Conservation (phyloP, 768 basidiomycete genomes). For the Termitomyces eurrhizus region DNA sequence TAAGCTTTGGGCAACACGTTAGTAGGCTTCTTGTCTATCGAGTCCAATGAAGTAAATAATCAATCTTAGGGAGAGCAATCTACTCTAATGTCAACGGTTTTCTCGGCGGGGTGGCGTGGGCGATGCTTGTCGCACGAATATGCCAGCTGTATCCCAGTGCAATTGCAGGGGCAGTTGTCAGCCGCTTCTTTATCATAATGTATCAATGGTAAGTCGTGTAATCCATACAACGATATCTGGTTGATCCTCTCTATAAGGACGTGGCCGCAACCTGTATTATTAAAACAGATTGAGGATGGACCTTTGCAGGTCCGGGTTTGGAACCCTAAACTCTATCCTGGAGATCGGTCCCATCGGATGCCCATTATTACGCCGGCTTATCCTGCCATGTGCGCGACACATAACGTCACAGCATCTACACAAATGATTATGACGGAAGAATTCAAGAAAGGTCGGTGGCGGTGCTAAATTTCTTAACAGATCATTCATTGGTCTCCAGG, state of each 20-base stretch:
- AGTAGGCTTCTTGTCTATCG: conserved; percentile 24
- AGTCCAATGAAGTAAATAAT: background rate
- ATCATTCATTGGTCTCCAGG: conserved; percentile 42
- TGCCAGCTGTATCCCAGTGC: conserved; percentile 98
- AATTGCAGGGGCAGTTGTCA: conserved; percentile 91
- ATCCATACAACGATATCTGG: background rate
- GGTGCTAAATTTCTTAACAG: background rate
- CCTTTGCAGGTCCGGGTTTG: conserved; percentile 92
- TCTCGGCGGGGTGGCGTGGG: conserved; percentile 97
- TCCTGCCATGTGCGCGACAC: conserved; percentile 98
- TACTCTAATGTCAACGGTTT: conserved; percentile 99
- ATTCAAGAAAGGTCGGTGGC: conserved; percentile 75
- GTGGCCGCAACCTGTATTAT: conserved; percentile 97
- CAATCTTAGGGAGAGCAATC: conserved; percentile 76
- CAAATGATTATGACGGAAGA: conserved; percentile 96
- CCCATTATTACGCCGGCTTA: conserved; percentile 99
- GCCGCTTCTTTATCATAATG: conserved; percentile 98
- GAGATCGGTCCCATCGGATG: conserved; percentile 94
- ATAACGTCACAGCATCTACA: conserved; percentile 94
- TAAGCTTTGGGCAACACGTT: conserved; percentile 96
- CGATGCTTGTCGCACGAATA: conserved; percentile 97
- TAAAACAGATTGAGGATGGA: conserved; percentile 96
- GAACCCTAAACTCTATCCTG: conserved; percentile 97
- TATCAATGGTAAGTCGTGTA: conserved; percentile 75
- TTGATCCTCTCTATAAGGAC: conserved; percentile 49